Evolutionary conservation across 2,329 filamentous ascomycete species (phyloP).

Genomic region (Alternaria brassicae): DNA sequence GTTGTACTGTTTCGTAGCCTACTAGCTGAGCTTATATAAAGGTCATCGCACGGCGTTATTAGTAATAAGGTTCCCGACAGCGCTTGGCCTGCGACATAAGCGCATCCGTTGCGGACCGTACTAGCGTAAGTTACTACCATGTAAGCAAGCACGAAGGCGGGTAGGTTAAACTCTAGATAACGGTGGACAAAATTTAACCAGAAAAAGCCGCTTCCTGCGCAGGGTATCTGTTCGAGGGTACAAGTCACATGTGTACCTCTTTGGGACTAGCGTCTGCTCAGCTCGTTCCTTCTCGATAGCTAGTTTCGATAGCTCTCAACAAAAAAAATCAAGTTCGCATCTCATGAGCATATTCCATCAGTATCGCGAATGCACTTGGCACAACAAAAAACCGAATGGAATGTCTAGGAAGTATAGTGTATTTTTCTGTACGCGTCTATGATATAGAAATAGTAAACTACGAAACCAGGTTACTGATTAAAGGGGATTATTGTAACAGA

Average conservation of each 20-base stretch:
- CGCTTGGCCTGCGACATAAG: background rate
- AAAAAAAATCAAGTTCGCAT: too few relatives aligned
- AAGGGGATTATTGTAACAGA: background rate
- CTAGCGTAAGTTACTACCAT: background rate
- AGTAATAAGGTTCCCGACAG: too few relatives aligned
- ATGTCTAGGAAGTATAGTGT: background rate
- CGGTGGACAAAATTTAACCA: background rate
- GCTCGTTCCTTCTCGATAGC: too few relatives aligned
- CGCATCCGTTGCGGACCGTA: background rate
- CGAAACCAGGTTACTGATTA: background rate
- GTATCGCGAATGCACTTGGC: background rate
- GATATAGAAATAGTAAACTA: background rate
- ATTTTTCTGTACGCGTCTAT: background rate
- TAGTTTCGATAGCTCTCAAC: too few relatives aligned
- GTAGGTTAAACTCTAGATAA: background rate
- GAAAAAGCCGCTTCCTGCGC: background rate
- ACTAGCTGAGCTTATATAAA: background rate
- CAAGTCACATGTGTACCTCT: background rate
- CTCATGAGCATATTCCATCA: too few relatives aligned
- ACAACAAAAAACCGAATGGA: background rate
- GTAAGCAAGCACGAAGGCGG: background rate
- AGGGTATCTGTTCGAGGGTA: too few relatives aligned
- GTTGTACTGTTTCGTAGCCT: background rate
- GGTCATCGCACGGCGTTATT: background rate
- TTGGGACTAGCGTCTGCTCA: too few relatives aligned